Evolutionary conservation across 2,329 filamentous ascomycete genomes (phyloP), one percentile per base, ranked within the genome.

Genomic region (Calonectria pseudoreteaudii): DNA sequence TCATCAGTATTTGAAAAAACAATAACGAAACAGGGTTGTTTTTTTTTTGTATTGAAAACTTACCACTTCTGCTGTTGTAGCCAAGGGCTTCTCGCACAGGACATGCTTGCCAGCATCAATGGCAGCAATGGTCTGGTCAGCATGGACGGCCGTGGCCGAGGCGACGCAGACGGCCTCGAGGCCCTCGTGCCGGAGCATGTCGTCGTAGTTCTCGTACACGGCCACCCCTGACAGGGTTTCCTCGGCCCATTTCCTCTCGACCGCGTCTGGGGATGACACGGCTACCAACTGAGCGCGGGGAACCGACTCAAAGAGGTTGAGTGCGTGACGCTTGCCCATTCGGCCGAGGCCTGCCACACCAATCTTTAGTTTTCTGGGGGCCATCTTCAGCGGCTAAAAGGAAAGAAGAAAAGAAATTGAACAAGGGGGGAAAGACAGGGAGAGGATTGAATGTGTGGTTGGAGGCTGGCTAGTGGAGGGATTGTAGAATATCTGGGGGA

Each of bases 31-130:
- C 31, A n/a, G n/a, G n/a, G n/a, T n/a, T n/a, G n/a, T n/a, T n/a
- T n/a, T n/a, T n/a, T n/a, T n/a, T n/a, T n/a, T n/a, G n/a, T n/a
- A n/a, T n/a, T 0, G 3, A 31, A 1, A 16, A 65, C 77, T 73
- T 20, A 76, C 76, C 31, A 79, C 60, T 16, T 77, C 75, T 20
- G 76, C 85, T 70, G 86, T 89, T 0, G 91, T 93, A 53, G 87
- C 89, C 38, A 91, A 80, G 2, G 90, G 90, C 84, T 92, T 91
- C 84, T 92, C 90, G 77, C 89, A 91, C 20, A 92, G 82, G 0
- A 91, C 89, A 77, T 92, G 90, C 76, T 88, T 86, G 53, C 88
- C 86, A 11, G 85, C 85, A 66, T 89, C 81, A 66, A 92, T 91
- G 14, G 90, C 90, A 76, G 88, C 86, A 78, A 91, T 89, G 1